Percentiles rank a stretch among this genome's conserved stretches.
phyloP scores from a whole-genome alignment of 495 filamentous ascomycete species.

The Lasiosphaeria ovina region DNA sequence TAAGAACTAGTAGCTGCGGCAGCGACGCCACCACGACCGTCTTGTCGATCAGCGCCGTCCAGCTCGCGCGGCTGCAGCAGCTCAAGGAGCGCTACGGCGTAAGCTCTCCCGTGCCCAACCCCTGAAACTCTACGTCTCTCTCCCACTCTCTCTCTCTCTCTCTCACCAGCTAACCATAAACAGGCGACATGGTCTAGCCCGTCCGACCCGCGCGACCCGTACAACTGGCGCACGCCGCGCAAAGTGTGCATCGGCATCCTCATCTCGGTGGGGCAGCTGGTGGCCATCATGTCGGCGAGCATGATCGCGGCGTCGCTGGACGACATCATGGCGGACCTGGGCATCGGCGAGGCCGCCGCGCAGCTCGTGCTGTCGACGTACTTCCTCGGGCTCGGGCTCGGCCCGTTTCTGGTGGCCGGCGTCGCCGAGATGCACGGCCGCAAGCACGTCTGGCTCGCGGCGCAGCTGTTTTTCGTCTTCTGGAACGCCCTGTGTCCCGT shows the following conservation, averaged over 20 bases:
- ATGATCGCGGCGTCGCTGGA: constrained; percentile 41
- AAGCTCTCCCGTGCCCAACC: background rate
- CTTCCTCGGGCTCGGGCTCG: constrained; percentile 51
- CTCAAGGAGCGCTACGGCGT: constrained; percentile 5
- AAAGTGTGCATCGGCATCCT: constrained; percentile 60
- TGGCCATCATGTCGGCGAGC: constrained; percentile 31
- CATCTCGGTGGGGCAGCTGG: constrained; percentile 38
- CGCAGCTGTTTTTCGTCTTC: constrained; percentile 35
- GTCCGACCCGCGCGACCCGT: constrained; percentile 56
- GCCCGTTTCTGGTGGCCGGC: constrained; percentile 41
- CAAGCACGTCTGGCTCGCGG: constrained; percentile 30
- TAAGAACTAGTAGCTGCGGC: no score
- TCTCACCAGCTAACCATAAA: background rate
- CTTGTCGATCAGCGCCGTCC: background rate
- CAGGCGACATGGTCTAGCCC: constrained; percentile 55
- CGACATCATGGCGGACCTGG: constrained; percentile 37
- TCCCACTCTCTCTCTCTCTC: background rate
- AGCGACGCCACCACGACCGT: no score
- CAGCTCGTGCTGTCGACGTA: constrained; percentile 52
- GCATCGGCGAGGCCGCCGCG: constrained; percentile 27
- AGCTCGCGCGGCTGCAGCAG: background rate
- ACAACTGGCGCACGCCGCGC: constrained; percentile 53
- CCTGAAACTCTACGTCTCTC: no score
- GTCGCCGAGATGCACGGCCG: constrained; percentile 40
- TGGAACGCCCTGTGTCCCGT: constrained; percentile 40